A percentile compares a stretch with the other conserved stretches of the same genome.
Conservation (phyloP, 1,139 yeast genomes). For the Nadsonia commutata region DNA sequence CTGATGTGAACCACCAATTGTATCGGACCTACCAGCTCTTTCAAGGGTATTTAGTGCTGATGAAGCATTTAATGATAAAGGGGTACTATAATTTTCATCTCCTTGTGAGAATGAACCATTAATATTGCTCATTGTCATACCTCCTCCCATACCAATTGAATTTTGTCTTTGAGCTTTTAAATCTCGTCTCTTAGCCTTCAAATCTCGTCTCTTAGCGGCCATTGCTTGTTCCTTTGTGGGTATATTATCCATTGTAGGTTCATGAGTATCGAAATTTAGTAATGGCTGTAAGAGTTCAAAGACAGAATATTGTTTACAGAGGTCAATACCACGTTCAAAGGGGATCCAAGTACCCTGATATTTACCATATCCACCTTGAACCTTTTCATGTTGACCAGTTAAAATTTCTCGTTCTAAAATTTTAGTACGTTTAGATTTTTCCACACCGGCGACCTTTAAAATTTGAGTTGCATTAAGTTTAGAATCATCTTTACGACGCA, state of each 20-base stretch:
- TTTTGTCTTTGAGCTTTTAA: conserved; percentile 9
- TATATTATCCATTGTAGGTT: conserved; percentile 54
- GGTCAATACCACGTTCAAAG: conserved; percentile 38
- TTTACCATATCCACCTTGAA: conserved; percentile 94
- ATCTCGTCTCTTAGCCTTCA: conserved; percentile 18
- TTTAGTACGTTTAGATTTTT: conserved; percentile 85
- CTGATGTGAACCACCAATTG: neutral
- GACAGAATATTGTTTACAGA: conserved; percentile 51
- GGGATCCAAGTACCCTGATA: conserved; percentile 99
- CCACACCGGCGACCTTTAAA: conserved; percentile 83
- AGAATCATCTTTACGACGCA: conserved; percentile 81
- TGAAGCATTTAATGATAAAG: conserved; percentile 2
- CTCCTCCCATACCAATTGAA: neutral
- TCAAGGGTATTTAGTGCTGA: conserved; percentile 3
- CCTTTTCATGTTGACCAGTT: conserved; percentile 74
- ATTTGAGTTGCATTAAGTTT: conserved; percentile 99
- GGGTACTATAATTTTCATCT: neutral
- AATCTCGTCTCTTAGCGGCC: conserved; percentile 25
- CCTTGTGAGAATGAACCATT: neutral
- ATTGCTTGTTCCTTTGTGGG: conserved; percentile 43
- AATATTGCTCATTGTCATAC: too few relatives aligned
- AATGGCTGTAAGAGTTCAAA: conserved; percentile 50
- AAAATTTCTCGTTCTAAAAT: conserved; percentile 86
- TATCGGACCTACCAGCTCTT: neutral
- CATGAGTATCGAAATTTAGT: conserved; percentile 38